Base-by-base conservation (phyloP, 768 basidiomycete genomes). In the Floccularia luteovirens region DNA sequence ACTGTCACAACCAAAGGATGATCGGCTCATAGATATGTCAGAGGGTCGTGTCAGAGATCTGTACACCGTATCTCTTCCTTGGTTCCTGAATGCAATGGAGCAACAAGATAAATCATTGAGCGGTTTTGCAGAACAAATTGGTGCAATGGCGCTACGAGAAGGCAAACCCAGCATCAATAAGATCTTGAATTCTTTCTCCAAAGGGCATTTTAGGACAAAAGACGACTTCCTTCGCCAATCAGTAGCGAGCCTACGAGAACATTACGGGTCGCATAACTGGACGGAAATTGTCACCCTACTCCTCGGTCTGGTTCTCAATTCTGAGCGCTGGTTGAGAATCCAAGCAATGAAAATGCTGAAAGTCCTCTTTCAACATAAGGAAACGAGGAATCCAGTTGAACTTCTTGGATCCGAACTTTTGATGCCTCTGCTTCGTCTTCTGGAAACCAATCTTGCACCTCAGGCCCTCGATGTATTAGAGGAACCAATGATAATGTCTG, bases 171-270 rank as follows among this genome's bases (percentile, higher is more conserved):
- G 82, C 51, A 87, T 96, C 50, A 72, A 78, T 39, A 82, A 87
- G 35, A 86, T 97, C 52, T 87, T 94, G 83, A 81, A 71, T 3
- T 91, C 89, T 2, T 93, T 93, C 50, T 77, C 86, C 41, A 89
- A 89, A 59, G 69, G 72, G 16, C 82, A 87, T 37, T 96, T 97
- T 69, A 72, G 92, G 35, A 90, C 90, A 1, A 82, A 82, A 52
- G 92, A 97, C 38, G 92, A 96, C 60, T 94, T 94, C 63, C 72
- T 94, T 43, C 79, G 90, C 3, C 90, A 96, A 54, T 90, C 89
- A 0, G 81, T 90, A 16, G 70, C 78, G 1, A 82, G 86, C 49
- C 70, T 97, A 25, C 79, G 90, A 16, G 92, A 96, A 53, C 81
- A 89, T 58, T 91, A 90, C 52, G 77, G 79, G 0, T 66, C 67